Evolutionary conservation across 257 asterid species (phyloP), one percentile per base, ranked within the genome.

Genomic region (Haberlea rhodopensis): DNA sequence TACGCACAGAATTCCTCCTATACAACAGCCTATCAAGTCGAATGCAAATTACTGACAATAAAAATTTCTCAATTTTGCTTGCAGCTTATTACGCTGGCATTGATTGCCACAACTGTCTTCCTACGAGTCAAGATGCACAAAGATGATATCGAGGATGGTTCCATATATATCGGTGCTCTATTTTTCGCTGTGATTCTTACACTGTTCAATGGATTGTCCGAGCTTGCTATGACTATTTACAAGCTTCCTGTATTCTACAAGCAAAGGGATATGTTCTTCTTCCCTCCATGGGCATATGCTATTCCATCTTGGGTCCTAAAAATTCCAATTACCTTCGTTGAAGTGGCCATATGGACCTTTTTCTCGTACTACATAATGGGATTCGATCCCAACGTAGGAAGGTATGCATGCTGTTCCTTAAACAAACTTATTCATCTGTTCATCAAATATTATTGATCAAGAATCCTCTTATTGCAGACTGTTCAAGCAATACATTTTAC

Each of bases 251-350:
- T n/a, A n/a, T n/a, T n/a, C n/a, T n/a, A n/a, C n/a, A n/a, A n/a
- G n/a, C n/a, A n/a, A n/a, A n/a, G n/a, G n/a, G n/a, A n/a, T n/a
- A 84, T 82, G 10, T 85, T 85, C 76, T 85, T 85, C 68, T 82
- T 78, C 61, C 91, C 91, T 0, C 59, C 91, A 0, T 85, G 88
- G 91, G 84, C 88, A 3, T 85, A 80, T 32, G 86, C 81, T 22
- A 29, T 85, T 45, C 91, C 91, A 24, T 46, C 86, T 0, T 85
- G 91, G 91, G 43, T 85, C 48, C 67, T 85, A 57, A 85, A 80
- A 66, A 78, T 85, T 5, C 88, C 91, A 0, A 27, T 76, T n/a
- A 70, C 85, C n/a, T 74, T 82, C 10, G 1, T 78, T n/a, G 94
- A 86, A 75, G 85, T 76, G 6, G 82, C 63, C 1, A 72, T 83